Base-by-base conservation (phyloP, 495 filamentous ascomycete genomes). In the Hyaloscypha hepaticicola region DNA sequence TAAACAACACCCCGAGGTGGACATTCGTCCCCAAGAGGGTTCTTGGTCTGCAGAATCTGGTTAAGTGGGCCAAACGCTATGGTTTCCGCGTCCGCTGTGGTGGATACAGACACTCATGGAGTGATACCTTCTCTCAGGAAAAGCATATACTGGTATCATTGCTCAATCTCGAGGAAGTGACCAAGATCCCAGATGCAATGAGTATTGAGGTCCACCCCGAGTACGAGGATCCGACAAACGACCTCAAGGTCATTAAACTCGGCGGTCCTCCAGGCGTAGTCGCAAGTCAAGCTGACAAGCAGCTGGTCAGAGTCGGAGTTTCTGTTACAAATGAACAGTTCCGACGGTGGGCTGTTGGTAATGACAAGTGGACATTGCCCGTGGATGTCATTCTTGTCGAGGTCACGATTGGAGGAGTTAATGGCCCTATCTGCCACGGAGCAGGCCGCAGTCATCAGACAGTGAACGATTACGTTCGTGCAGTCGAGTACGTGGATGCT, bases 361-460 rank as follows among this genome's bases (percentile, higher is more conserved):
- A 77, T 34, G 70, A 79, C 21, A 68, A 69, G 1, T 81, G 77
- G 73, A 71, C 76, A 5, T 64, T 83, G 5, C 78, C 82, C 1
- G 65, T 79, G 5, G 79, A 84, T 66, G 78, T 81, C 8, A 78
- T 84, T 51, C 73, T 84, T 56, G 82, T 83, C 7, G 82, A 84
- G 74, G 78, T 83, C 28, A 85, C 82, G 0, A 68, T 79, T 28
- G 81, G 80, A 2, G 82, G 82, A 2, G 74, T 76, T n/a, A 84
- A 83, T 52, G 77, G 70, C 2, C 78, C 79, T 0, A 82, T 84
- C 55, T 85, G 82, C 63, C 82, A 85, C 45, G 82, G 82, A 16
- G 80, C 77, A 8, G 80, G 80, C 12, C 70, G 73, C 16, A 34
- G 55, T 6, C 76, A 82, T 34, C 76, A 79, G 45, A 79, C 82